A percentile compares a stretch with the other conserved stretches of the same genome.
Conservation (phyloP, 352 stramenopile species). For the Phytophthora melonis region DNA sequence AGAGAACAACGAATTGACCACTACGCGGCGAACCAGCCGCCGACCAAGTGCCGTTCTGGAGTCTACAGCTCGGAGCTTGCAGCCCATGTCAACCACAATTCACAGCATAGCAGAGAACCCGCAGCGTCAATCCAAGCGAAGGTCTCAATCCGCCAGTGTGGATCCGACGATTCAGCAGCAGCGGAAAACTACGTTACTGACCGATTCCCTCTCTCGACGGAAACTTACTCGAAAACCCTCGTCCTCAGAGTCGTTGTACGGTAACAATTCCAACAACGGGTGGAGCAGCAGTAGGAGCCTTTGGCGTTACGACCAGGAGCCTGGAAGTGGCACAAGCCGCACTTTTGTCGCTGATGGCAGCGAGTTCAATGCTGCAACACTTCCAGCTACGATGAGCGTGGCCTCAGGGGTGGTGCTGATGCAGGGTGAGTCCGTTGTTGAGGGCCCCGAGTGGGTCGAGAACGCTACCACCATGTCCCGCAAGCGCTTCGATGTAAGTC, state of each 20-base stretch:
- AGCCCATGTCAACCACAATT: constrained; percentile 20
- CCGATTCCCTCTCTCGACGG: constrained; percentile 37
- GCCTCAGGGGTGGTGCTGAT: constrained; percentile 51
- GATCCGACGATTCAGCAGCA: constrained; percentile 15
- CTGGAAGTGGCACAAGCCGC: constrained; percentile 16
- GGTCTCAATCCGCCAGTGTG: constrained; percentile 21
- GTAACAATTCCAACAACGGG: constrained; percentile 7
- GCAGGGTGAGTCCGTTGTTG: constrained; percentile 50
- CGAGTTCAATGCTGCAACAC: constrained; percentile 31
- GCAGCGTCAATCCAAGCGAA: constrained; percentile 21
- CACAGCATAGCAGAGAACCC: constrained; percentile 33
- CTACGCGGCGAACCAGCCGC: constrained; percentile 14
- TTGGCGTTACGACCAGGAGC: constrained; percentile 40
- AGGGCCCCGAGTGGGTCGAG: constrained; percentile 54
- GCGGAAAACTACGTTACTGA: constrained; percentile 29
- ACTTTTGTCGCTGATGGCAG: constrained; percentile 33
- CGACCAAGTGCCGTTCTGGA: not conserved
- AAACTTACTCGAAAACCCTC: constrained; percentile 22
- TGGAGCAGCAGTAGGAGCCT: constrained; percentile 27
- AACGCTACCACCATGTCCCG: constrained; percentile 63
- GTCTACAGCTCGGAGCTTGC: constrained; percentile 9
- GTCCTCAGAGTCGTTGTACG: constrained; percentile 17
- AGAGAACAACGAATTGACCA: not conserved
- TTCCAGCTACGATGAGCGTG: constrained; percentile 45
- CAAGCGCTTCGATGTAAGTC: constrained; percentile 73